phyloP scores from a whole-genome alignment of 129 eudicot species.

The Apium graveolens region DNA sequence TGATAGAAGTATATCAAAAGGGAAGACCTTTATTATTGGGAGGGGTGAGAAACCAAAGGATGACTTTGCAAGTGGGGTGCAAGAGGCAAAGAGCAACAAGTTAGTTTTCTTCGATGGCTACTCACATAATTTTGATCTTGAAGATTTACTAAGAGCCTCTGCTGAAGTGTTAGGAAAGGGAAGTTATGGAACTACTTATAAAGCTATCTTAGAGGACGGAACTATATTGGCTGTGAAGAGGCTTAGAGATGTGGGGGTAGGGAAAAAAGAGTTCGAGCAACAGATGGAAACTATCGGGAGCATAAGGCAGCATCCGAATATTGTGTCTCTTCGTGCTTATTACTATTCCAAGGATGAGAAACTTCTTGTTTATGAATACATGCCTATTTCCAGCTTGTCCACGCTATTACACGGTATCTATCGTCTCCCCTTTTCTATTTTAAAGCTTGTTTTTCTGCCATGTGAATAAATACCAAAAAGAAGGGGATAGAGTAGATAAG shows the following conservation, averaged over 20 bases:
- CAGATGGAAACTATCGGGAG: conserved; percentile 77
- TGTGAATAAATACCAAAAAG: background rate
- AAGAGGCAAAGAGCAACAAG: conserved; percentile 59
- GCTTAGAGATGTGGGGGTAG: conserved; percentile 64
- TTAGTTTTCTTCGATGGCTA: conserved; percentile 51
- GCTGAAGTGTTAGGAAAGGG: conserved; percentile 98
- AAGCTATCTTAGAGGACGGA: conserved; percentile 79
- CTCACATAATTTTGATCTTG: conserved; percentile 68
- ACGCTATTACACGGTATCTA: conserved; percentile 59
- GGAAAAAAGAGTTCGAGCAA: conserved; percentile 78
- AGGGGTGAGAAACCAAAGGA: conserved; percentile 48
- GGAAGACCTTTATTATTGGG: conserved; percentile 35
- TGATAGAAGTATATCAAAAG: conserved; percentile 21
- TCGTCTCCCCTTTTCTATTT: background rate
- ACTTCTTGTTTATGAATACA: conserved; percentile 58
- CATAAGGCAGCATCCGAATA: conserved; percentile 48
- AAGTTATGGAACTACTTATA: conserved; percentile 73
- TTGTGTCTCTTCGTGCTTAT: conserved; percentile 72
- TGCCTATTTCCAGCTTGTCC: conserved; percentile 52
- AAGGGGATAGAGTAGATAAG: background rate
- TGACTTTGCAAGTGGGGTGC: conserved; percentile 64
- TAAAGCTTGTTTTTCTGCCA: background rate
- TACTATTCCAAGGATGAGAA: conserved; percentile 87
- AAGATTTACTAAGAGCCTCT: conserved; percentile 87
- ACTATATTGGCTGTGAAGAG: conserved; percentile 74